Base-by-base conservation (phyloP, 1,284 basidiomycete species). In the Omphalotus olearius region DNA sequence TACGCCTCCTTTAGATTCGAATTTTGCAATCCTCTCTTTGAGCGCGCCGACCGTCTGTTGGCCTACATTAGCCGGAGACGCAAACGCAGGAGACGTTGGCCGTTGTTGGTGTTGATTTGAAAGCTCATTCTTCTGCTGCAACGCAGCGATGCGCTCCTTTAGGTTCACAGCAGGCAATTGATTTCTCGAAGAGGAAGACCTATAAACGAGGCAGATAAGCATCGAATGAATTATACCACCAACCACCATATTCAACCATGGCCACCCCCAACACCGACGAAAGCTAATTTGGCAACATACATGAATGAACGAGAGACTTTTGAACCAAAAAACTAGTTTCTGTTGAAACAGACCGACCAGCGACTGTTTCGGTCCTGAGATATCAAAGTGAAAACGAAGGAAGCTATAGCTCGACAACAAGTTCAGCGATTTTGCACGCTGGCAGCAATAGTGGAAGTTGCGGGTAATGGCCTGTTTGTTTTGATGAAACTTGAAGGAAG, bases 91-190 rank as follows among this genome's bases (percentile, higher is more conserved):
- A 4, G 73, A 60, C 23, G 68, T 64, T 20, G 59, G 58, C 40
- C 56, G 59, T 33, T 66, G 64, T 53, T 66, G 53, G 55, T 69
- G n/a, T n/a, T n/a, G 53, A 26, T 54, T 53, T 44, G 57, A 61
- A 46, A 66, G 58, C 2, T 66, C 64, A 17, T 71, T 78, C 53
- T 76, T 76, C 59, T 86, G 83, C 62, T 88, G 79, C 38, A 88
- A 71, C 28, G 85, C 85, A 14, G 85, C 85, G 54, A 88, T 88
- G 51, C 86, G 82, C 60, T 88, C 86, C 65, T 83, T 88, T 61
- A 88, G 76, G 64, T 83, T 85, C 50, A 70, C 72, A 49, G 72
- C 75, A 4, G 76, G 71, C 44, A 75, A 62, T 55, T 74, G 68
- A 18, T 69, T 63, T 63, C 70, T 69, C 47, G 74, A 66, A 49